phyloP scores from a whole-genome alignment of 805 yeast species.

The Candida sakaeoensis region DNA sequence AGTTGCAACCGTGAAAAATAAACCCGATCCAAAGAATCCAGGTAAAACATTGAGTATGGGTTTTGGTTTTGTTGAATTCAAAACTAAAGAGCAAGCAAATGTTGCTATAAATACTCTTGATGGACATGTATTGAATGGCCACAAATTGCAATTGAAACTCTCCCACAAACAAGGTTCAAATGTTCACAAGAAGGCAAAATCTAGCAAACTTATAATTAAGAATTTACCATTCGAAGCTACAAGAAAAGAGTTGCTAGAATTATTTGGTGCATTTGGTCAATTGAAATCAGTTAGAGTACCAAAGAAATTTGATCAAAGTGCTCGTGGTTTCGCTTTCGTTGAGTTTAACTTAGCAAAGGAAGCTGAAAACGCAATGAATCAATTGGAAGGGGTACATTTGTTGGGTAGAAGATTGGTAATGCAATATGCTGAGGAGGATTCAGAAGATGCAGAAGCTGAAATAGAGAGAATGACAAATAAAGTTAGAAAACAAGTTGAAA shows the following conservation, averaged over 20 bases:
- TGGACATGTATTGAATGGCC: conserved; percentile 81
- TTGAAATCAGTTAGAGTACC: conserved; percentile 94
- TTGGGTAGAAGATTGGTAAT: conserved; percentile 91
- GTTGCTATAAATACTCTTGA: conserved; percentile 71
- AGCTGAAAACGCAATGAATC: conserved; percentile 91
- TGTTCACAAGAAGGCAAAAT: conserved; percentile 22
- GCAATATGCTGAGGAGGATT: conserved; percentile 84
- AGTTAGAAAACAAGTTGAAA: conserved; percentile 77
- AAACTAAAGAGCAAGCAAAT: conserved; percentile 71
- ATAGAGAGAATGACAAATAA: conserved; percentile 86
- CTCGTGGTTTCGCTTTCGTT: conserved; percentile 97
- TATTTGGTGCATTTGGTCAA: conserved; percentile 93
- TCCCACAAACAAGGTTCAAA: conserved; percentile 64
- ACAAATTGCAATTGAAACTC: conserved; percentile 80
- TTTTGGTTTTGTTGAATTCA: conserved; percentile 92
- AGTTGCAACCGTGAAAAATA: conserved; percentile 77
- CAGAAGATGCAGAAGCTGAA: conserved; percentile 83
- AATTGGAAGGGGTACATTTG: conserved; percentile 92
- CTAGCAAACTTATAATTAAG: conserved; percentile 87
- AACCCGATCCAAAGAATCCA: conserved; percentile 76
- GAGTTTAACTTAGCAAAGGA: conserved; percentile 83
- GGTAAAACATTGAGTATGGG: conserved; percentile 88
- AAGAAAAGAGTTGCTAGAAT: conserved; percentile 85
- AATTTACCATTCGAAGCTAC: conserved; percentile 96
- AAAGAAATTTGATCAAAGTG: conserved; percentile 88